phyloP scores from a whole-genome alignment of 805 yeast species.

The Metschnikowia orientalis region DNA sequence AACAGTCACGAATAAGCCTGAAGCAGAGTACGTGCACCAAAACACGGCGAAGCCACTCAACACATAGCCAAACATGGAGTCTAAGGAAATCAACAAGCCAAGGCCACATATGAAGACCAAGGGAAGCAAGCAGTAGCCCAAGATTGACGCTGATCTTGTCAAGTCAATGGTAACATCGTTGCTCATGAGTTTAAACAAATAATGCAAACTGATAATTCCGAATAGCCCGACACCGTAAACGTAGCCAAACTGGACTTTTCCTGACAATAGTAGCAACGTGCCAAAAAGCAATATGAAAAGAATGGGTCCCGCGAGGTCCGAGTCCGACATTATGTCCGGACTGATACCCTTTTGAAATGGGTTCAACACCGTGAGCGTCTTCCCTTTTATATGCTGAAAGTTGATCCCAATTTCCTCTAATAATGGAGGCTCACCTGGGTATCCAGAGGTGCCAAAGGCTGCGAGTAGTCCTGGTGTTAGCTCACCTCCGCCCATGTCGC shows the following conservation, averaged over 20 bases:
- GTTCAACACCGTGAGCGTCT: slow-evolving; percentile 81
- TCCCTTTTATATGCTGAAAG: slow-evolving; percentile 77
- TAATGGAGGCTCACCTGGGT: slow-evolving; percentile 91
- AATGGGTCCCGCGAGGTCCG: slow-evolving; percentile 94
- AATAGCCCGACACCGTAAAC: slow-evolving; percentile 93
- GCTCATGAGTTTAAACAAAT: slow-evolving; percentile 84
- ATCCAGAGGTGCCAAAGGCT: slow-evolving; percentile 90
- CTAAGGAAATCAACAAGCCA: slow-evolving; percentile 63
- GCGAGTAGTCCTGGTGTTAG: slow-evolving; percentile 77
- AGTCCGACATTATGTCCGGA: slow-evolving; percentile 74
- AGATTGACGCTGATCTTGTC: slow-evolving; percentile 77
- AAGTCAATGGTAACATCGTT: slow-evolving; percentile 51
- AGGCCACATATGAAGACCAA: slow-evolving; percentile 72
- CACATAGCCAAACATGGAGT: slow-evolving; percentile 69
- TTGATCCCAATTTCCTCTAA: slow-evolving; percentile 92
- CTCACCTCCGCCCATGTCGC: slow-evolving; percentile 41
- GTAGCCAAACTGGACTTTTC: slow-evolving; percentile 95
- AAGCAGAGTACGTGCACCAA: slow-evolving; percentile 93
- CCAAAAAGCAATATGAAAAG: slow-evolving; percentile 87
- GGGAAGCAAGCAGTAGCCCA: slow-evolving; percentile 92
- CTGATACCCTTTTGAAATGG: slow-evolving; percentile 61
- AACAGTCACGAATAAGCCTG: slow-evolving; percentile 87
- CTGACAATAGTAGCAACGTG: slow-evolving; percentile 72
- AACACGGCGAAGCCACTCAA: slow-evolving; percentile 62
- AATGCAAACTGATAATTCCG: slow-evolving; percentile 82